phyloP scores from a whole-genome alignment of 169 alveolate genomes.

The Plasmodium gaboni region DNA sequence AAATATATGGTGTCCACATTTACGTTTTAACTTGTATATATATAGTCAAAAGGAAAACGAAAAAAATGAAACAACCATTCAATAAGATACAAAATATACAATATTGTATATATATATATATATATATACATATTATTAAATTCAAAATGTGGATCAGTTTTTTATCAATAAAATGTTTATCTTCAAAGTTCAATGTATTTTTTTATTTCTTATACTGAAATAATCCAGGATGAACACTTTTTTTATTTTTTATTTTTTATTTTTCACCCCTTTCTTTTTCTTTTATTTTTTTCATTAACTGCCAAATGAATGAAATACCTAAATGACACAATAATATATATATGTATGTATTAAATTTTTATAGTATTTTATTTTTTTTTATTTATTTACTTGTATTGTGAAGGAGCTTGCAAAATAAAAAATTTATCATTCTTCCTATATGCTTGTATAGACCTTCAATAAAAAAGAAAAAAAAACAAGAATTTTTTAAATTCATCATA shows the following conservation, averaged over 20 bases:
- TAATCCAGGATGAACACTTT: neutral
- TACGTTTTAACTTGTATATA: no score
- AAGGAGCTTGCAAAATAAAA: constrained; percentile 58
- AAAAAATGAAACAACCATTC: no score
- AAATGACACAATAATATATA: neutral
- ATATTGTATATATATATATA: no score
- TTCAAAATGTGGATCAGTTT: no score
- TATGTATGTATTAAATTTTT: neutral
- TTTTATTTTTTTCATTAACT: constrained; percentile 61
- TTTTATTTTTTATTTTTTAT: constrained; percentile 12
- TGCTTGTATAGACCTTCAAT: constrained; percentile 70
- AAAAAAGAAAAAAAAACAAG: constrained; percentile 9
- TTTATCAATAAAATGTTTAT: no score
- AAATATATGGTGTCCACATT: no score
- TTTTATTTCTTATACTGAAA: no score
- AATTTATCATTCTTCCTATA: constrained; percentile 54
- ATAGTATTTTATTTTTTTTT: neutral
- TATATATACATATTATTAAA: no score
- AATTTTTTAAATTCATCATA: no score
- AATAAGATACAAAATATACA: no score
- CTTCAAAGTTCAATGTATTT: no score
- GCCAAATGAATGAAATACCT: constrained; percentile 62
- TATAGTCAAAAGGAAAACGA: no score
- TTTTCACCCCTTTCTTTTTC: constrained; percentile 18
- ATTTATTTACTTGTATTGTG: constrained; percentile 66